These are phyloP conservation scores for Plasmodium coatneyi DNA, from an alignment of 169 alveolate species.

Conservation along the genomic window DNA sequence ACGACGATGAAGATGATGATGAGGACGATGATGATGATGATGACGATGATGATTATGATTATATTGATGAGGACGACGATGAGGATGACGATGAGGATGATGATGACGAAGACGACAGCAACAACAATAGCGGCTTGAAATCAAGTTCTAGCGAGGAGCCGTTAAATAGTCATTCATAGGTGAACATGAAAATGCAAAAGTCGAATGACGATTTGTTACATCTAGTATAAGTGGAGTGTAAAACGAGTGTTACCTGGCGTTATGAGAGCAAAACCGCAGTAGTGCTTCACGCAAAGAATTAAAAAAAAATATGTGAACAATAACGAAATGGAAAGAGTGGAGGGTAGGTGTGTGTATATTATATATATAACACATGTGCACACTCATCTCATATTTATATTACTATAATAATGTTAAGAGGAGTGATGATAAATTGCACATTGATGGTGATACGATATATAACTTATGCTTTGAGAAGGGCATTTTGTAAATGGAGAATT, in stretches of 20 bases:
- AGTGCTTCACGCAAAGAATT: not conserved
- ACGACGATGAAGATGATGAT: not conserved
- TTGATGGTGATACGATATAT: not conserved
- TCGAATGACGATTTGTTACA: not conserved
- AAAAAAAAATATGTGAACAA: not conserved
- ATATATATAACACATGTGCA: not conserved
- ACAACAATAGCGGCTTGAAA: not conserved
- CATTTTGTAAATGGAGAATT: not conserved
- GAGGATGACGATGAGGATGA: not conserved
- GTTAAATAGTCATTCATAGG: not conserved
- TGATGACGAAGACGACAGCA: not conserved
- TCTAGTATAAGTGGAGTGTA: not conserved
- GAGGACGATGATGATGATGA: too few relatives aligned
- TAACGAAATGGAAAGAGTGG: not conserved
- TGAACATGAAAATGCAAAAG: not conserved
- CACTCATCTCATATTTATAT: not conserved
- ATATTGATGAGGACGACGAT: not conserved
- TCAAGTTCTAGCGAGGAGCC: not conserved
- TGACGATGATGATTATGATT: too few relatives aligned
- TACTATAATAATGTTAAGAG: not conserved
- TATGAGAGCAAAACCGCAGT: not conserved
- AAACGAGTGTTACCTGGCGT: not conserved
- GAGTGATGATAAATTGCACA: not conserved
- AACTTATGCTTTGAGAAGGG: not conserved
- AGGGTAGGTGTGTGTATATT: not conserved